Base-by-base conservation (phyloP, 1,139 yeast genomes). In the Taphrina wiesneri region DNA sequence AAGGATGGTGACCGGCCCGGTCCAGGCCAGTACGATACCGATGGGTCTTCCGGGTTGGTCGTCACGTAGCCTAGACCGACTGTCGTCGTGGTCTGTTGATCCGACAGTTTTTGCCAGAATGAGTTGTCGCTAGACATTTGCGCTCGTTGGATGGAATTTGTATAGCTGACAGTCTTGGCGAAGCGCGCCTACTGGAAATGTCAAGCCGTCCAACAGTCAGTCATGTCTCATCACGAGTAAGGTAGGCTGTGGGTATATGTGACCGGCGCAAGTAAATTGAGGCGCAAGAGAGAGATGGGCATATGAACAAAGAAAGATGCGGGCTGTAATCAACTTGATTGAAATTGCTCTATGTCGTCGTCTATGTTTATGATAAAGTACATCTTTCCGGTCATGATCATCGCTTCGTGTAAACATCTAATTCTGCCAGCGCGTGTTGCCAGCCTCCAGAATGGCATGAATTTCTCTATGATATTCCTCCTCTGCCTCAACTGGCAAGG, bases 401-500 rank as follows among this genome's bases (percentile, higher is more conserved):
- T 39, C 43, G n/a, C 6, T 13, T 2, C 19, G 17, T 39, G 15
- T 39, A 5, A 13, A 6, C 19, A 9, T 39, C 43, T 39, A 39
- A 2, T 3, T 4, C 36, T 49, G 54, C 59, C 59, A 54, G 11
- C 59, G 30, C 23, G 15, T 32, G 23, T 41, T 36, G 19, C 59
- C 59, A 36, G 59, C 59, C 2, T 45, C 21, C 52, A 56, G 21
- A 21, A 56, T n/a, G 45, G 52, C 52, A 23, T 62, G 52, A 19
- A 62, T 17, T 17, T 30, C 54, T 15, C 32, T 9, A 34, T 62
- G 60, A 45, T 62, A 62, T 23, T 41, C 65, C n/a, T 53, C 39
- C 7, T 52, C 53, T n/a, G 52, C 60, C 30, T 62, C 65, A 0
- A 32, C 65, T 17, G 56, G 32, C 34, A 62, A 32, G 6, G 65